Percentiles rank a stretch among this genome's conserved stretches.
phyloP scores from a whole-genome alignment of 1,139 yeast genomes.

The Hansenula sp. region DNA sequence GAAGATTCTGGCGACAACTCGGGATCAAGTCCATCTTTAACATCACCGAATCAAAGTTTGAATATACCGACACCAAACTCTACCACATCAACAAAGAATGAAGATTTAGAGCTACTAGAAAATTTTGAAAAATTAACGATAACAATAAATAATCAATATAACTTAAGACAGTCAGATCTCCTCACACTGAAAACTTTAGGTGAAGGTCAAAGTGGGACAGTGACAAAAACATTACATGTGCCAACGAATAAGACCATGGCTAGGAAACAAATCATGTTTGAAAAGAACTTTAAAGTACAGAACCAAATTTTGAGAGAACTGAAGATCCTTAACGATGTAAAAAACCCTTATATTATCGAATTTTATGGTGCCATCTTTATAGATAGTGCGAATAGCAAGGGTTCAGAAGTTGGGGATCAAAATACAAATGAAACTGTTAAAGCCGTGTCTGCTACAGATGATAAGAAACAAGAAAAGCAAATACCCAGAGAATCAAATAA shows the following conservation, averaged over 20 bases:
- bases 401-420: background rate
- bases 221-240: constrained; percentile 79
- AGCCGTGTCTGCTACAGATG: constrained; percentile 4
- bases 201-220: constrained; percentile 92
- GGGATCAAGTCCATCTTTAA: constrained; percentile 2
- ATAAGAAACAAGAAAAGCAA: constrained; percentile 9
- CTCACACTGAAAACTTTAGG: constrained; percentile 78
- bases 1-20: constrained; percentile 12
- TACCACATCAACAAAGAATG: constrained; percentile 15
- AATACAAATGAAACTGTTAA: background rate
- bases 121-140: constrained; percentile 30
- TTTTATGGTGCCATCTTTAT: constrained; percentile 71
- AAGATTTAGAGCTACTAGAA: constrained; percentile 31
- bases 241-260: constrained; percentile 92
- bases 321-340: constrained; percentile 87
- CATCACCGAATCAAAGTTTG: constrained; percentile 12
- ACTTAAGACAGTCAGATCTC: constrained; percentile 64
- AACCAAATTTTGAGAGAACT: constrained; percentile 86
- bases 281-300: constrained; percentile 71
- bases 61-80: constrained; percentile 16
- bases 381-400: constrained; percentile 9
- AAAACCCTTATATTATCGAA: constrained; percentile 75
- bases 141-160: constrained; percentile 19
- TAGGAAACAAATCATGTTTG: constrained; percentile 81
- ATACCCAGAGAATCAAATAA: constrained; percentile 2